Evolutionary conservation across 2,329 filamentous ascomycete species (phyloP).

Genomic region (Plectosphaerella sp.): DNA sequence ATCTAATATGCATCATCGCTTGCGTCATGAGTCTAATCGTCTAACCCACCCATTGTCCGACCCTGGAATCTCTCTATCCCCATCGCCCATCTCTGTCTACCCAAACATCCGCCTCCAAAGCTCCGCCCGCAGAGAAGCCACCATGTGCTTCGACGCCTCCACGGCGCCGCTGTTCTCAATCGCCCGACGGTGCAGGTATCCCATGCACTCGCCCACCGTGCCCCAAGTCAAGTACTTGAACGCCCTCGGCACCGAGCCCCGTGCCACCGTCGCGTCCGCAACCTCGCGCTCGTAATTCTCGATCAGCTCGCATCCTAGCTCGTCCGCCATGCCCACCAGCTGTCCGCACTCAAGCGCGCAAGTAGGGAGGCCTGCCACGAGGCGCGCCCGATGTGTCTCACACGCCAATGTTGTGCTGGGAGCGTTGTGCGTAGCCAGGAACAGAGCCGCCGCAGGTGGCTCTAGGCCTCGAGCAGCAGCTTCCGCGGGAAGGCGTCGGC

Average conservation of each 20-base stretch:
- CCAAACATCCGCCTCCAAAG: conserved; percentile 20
- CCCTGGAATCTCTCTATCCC: neutral
- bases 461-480: conserved; percentile 15
- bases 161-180: conserved; percentile 30
- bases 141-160: conserved; percentile 18
- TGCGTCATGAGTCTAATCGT: neutral
- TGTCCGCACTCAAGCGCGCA: conserved; percentile 43
- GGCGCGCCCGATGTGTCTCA: conserved; percentile 36
- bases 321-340: conserved; percentile 54
- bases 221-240: conserved; percentile 38
- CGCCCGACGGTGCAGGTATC: conserved; percentile 29
- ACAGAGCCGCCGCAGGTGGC: conserved; percentile 41
- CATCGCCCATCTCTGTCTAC: neutral
- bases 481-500: conserved; percentile 21
- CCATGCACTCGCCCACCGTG: conserved; percentile 30
- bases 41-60: neutral
- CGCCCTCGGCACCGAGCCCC: conserved; percentile 17
- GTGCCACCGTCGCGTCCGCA: conserved; percentile 10
- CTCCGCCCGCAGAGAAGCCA: conserved; percentile 20
- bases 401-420: conserved; percentile 34
- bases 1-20: neutral
- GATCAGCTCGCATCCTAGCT: conserved; percentile 46
- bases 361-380: conserved; percentile 25
- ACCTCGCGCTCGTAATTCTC: conserved; percentile 22
- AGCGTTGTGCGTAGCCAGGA: conserved; percentile 51